Base-by-base conservation (phyloP, 169 alveolate genomes). In the Eimeria acervulina region DNA sequence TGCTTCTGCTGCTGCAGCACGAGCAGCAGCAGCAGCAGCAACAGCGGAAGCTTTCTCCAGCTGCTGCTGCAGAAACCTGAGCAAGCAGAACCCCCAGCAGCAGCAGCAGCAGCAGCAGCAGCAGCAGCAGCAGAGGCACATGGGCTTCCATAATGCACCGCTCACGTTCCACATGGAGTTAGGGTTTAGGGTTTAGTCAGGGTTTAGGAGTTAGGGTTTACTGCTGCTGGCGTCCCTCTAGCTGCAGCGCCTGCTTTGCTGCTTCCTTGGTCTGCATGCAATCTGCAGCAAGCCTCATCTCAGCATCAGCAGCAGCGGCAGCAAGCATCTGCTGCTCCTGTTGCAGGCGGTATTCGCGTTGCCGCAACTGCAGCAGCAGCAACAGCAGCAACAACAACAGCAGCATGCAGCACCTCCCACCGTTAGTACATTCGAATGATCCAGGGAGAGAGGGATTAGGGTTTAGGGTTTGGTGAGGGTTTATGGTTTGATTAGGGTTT, bases 1-100 rank as follows among this genome's bases (percentile, higher is more conserved):
- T 28, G 78, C 78, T 66, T 66, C 78, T 66, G 78, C 78, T 66
- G 78, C 78, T 66, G 78, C 78, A 23, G 78, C 78, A 66, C 78
- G 78, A 23, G 78, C 78, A 66, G 78, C 7, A 66, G 78, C 78
- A 66, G 78, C 78, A 66, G 78, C 78, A 66, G 78, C 78, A 66
- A 66, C 78, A 66, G 78, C 78, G 7, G 78, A 66, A 26, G 78
- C 78, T 66, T 66, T 5, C 21, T 66, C 28, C 28, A 66, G 78
- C 21, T 66, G 78, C 78, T 66, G 78, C 78, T 26, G 78, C 78
- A 66, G 78, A 6, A 66, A 17, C 78, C 78, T 66, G 78, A 23
- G 12, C 55, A 47, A 47, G 12, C 55, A 47, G 12, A 47, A 47
- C 12, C 55, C 5, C 19, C 55, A 47, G 55, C 55, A 47, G 55